phyloP scores from a whole-genome alignment of 306 rosid species.

The Corylus heterophylla region DNA sequence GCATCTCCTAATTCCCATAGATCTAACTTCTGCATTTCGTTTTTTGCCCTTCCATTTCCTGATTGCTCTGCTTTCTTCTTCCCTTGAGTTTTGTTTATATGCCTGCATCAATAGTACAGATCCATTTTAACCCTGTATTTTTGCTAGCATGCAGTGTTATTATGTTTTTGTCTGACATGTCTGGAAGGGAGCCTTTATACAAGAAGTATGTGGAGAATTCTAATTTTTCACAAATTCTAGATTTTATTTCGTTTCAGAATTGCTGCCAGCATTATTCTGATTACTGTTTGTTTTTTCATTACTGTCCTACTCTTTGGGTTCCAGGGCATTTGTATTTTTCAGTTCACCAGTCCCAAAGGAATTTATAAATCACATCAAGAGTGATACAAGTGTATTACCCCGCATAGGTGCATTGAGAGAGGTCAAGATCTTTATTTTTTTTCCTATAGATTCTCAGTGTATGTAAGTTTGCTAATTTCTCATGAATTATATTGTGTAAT shows the following conservation, averaged over 20 bases:
- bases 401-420: slow-evolving; percentile 92
- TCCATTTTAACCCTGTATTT: slow-evolving; percentile 47
- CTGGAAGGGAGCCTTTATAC: slow-evolving; percentile 97
- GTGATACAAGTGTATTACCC: slow-evolving; percentile 91
- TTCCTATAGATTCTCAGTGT: slow-evolving; percentile 24
- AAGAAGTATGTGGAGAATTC: slow-evolving; percentile 62
- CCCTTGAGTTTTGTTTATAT: background rate
- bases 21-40: background rate
- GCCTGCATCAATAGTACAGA: slow-evolving; percentile 4
- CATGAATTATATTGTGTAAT: slow-evolving; percentile 11
- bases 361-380: slow-evolving; percentile 73
- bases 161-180: slow-evolving; percentile 97
- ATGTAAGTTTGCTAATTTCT: slow-evolving; percentile 19
- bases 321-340: slow-evolving; percentile 86
- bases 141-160: slow-evolving; percentile 89
- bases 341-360: slow-evolving; percentile 82
- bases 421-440: slow-evolving; percentile 45
- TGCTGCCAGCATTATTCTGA: slow-evolving; percentile 26
- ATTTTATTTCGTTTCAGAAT: slow-evolving; percentile 12
- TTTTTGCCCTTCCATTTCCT: background rate
- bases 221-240: slow-evolving; percentile 4
- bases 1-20: background rate
- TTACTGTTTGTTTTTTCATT: slow-evolving; percentile 17
- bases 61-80: background rate
- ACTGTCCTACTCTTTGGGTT: slow-evolving; percentile 17